A percentile compares a stretch with the other conserved stretches of the same genome.
These are phyloP conservation scores for Diaporthe batatas DNA, from an alignment of 2,329 filamentous ascomycete genomes.

Conservation along the genomic window DNA sequence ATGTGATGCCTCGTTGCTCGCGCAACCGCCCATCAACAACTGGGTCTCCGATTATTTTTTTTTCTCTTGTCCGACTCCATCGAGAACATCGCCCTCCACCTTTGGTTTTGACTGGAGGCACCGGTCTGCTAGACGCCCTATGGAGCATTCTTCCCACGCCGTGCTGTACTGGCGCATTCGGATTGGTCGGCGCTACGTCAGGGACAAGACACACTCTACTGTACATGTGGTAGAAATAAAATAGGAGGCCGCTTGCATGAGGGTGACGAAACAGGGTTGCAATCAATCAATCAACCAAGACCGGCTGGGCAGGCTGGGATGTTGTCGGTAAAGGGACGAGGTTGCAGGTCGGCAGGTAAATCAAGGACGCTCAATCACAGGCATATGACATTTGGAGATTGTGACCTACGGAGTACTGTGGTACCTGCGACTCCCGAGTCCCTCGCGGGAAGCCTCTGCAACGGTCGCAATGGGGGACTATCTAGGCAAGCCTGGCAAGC, in stretches of 20 bases:
- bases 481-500: not conserved
- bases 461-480: conserved; percentile 2
- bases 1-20: conserved; percentile 25
- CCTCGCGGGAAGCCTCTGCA: not conserved
- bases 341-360: conserved; percentile 11
- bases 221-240: conserved; percentile 25
- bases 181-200: conserved; percentile 24
- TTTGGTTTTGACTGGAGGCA: conserved; percentile 1
- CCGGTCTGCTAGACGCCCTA: not conserved
- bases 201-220: conserved; percentile 7
- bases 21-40: conserved; percentile 30
- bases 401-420: conserved; percentile 6
- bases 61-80: conserved; percentile 10
- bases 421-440: not conserved
- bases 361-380: conserved; percentile 10
- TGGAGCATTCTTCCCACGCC: not conserved
- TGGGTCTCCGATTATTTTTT: not conserved
- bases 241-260: conserved; percentile 31
- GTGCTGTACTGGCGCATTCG: not conserved
- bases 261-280: conserved; percentile 30
- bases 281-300: conserved; percentile 17
- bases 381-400: conserved; percentile 7
- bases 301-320: conserved; percentile 15
- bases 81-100: conserved; percentile 2
- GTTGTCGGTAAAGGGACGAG: conserved; percentile 4